Conservation (phyloP, 2,329 filamentous ascomycete genomes). For the Penicillium fuscoglaucum region DNA sequence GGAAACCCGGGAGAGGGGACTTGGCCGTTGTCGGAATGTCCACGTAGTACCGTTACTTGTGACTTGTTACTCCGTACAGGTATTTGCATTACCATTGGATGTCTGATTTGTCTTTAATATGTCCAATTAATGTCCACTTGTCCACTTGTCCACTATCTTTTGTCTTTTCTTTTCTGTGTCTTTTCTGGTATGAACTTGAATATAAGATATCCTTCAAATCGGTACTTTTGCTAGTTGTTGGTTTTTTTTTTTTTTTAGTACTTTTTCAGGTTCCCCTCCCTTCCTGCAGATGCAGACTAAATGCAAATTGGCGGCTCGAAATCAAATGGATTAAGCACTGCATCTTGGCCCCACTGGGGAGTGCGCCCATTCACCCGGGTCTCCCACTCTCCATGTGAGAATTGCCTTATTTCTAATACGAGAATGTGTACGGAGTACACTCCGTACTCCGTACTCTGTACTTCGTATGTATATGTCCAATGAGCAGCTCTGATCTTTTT, state of each 20-base stretch:
- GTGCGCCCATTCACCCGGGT: conserved; percentile 16
- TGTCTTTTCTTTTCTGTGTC: not conserved
- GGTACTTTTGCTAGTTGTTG: not conserved
- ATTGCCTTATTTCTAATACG: not conserved
- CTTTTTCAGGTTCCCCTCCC: not conserved
- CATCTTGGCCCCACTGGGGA: conserved; percentile 29
- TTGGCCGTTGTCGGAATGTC: conserved; percentile 38
- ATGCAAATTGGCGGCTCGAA: conserved; percentile 5
- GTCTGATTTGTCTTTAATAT: not conserved
- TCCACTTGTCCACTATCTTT: not conserved
- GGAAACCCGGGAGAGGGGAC: conserved; percentile 24
- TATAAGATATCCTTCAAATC: not conserved
- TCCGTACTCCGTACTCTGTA: not conserved
- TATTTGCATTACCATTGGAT: conserved; percentile 1
- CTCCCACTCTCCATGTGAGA: conserved; percentile 5
- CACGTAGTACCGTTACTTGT: not conserved
- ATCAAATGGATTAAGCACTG: conserved; percentile 32
- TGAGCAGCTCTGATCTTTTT: not conserved
- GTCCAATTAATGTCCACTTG: too few relatives aligned
- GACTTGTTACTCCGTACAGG: conserved; percentile 7
- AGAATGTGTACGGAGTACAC: not conserved
- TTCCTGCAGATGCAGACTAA: not conserved
- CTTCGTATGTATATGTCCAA: not conserved
- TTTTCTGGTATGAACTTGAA: not conserved
- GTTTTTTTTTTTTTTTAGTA: not conserved